Base-by-base conservation (phyloP, 305 asterid species). In the Fraxinus velutina region DNA sequence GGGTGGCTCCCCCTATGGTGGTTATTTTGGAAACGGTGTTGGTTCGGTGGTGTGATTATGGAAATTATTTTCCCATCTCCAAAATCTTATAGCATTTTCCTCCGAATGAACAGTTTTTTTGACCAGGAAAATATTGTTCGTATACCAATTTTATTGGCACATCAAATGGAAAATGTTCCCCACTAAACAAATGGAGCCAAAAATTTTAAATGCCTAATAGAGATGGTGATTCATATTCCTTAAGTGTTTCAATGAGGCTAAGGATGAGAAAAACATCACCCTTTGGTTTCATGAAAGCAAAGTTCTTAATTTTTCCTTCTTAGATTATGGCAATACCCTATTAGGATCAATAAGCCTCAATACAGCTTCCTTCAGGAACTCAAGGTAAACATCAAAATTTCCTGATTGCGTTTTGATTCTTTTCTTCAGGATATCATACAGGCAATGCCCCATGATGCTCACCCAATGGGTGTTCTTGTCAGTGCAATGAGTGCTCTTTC, bases 391-490 rank as follows among this genome's bases (percentile, higher is more conserved):
- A 32, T 71, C 75, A 32, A 71, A 32, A 52, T 36, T 78, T 83
- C 50, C 75, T 84, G 84, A 86, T 60, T 60, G 77, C 34, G n/a
- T 81, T 85, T 17, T 80, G 77, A 57, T 85, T 72, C 76, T 82
- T 80, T 88, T 77, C 77, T 91, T 90, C 94, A 96, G 99, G 98
- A 96, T 79, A 96, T 94, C 78, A 96, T 96, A 88, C 99, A 96
- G 83, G 90, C 99, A 75, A 96, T 96, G 98, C 99, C 99, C 75
- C 99, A 96, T 85, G 98, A 96, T 88, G 99, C 99, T 83, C 99
- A 96, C 88, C 99, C 99, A 15, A 96, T 96, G 99, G 99, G 99
- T 83, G 99, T 94, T 86, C 99, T 96, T 84, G 99, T 96, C 86
- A 93, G 99, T 80, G 93, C 98, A 76, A 90, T 96, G 97, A 91